Evolutionary conservation across 345 rosid species (phyloP).

Genomic region (Eucalyptus paniculata): DNA sequence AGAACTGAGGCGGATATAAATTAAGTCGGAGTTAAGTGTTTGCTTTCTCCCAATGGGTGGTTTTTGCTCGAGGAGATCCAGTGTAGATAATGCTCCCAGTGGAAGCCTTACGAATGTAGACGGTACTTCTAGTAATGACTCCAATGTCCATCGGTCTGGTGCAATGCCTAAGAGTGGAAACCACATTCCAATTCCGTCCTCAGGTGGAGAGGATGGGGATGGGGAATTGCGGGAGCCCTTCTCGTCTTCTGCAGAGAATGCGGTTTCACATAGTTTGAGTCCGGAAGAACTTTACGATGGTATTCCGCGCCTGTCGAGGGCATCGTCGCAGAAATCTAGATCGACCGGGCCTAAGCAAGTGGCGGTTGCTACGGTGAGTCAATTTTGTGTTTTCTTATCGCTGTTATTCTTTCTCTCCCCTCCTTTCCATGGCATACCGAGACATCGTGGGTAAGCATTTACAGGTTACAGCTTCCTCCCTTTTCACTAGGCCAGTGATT

Average conservation of each 20-base stretch:
- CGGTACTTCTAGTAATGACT: conserved; percentile 32
- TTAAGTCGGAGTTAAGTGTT: neutral
- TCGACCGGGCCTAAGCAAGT: conserved; percentile 73
- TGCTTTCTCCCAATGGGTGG: conserved; percentile 59
- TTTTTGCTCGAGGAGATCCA: conserved; percentile 92
- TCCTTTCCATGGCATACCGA: neutral
- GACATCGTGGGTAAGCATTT: neutral
- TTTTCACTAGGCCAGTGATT: neutral
- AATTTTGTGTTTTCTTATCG: neutral
- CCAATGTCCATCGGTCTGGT: conserved; percentile 35
- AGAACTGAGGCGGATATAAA: neutral
- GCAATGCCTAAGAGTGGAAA: conserved; percentile 24
- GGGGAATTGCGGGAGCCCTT: conserved; percentile 34
- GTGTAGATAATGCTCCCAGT: conserved; percentile 89
- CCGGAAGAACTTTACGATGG: conserved; percentile 52
- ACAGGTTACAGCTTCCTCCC: neutral
- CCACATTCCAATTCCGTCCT: conserved; percentile 23
- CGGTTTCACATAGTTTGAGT: conserved; percentile 15
- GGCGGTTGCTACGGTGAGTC: conserved; percentile 69
- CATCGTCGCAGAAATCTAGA: conserved; percentile 55
- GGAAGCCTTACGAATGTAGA: conserved; percentile 57
- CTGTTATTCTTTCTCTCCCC: neutral
- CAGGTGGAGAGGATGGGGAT: conserved; percentile 24
- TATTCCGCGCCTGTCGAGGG: conserved; percentile 65
- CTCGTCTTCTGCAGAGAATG: conserved; percentile 35